Conservation (phyloP, 306 rosid genomes). For the Argentina anserina region DNA sequence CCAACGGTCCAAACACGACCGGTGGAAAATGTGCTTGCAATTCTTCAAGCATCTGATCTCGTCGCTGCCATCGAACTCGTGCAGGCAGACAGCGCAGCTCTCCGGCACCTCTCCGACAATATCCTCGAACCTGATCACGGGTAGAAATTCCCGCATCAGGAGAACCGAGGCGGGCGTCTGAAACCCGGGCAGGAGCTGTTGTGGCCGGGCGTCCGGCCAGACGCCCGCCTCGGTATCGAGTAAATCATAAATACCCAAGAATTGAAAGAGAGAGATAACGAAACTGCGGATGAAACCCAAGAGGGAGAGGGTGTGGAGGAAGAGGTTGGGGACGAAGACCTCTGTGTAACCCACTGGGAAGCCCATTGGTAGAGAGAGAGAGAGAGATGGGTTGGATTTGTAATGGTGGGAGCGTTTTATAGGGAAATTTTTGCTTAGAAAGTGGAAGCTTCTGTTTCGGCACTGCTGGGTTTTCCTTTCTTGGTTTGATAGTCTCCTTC, state of each 20-base stretch:
- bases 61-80: slow-evolving; percentile 58
- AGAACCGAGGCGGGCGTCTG: slow-evolving; percentile 51
- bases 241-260: slow-evolving; percentile 67
- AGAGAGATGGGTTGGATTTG: neutral
- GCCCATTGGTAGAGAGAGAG: slow-evolving; percentile 53
- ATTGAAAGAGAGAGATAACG: slow-evolving; percentile 47
- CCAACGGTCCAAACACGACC: slow-evolving; percentile 89
- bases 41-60: slow-evolving; percentile 78
- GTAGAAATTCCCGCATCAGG: slow-evolving; percentile 68
- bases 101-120: slow-evolving; percentile 34
- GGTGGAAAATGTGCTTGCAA: slow-evolving; percentile 84
- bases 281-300: slow-evolving; percentile 57
- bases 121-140: slow-evolving; percentile 45
- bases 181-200: slow-evolving; percentile 2
- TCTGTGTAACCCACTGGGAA: slow-evolving; percentile 80
- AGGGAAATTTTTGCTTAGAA: neutral
- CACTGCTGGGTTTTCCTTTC: neutral
- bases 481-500: neutral
- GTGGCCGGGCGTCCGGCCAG: slow-evolving; percentile 36
- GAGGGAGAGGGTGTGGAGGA: slow-evolving; percentile 56
- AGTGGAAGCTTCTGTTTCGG: slow-evolving; percentile 38
- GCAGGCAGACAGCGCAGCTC: slow-evolving; percentile 74
- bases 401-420: slow-evolving; percentile 1
- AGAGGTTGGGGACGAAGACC: slow-evolving; percentile 51
- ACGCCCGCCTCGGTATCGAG: slow-evolving; percentile 42